A percentile compares a stretch with the other conserved stretches of the same genome.
Evolutionary conservation across 1,284 basidiomycete genomes (phyloP).

Genomic region (Marasmius oreades): DNA sequence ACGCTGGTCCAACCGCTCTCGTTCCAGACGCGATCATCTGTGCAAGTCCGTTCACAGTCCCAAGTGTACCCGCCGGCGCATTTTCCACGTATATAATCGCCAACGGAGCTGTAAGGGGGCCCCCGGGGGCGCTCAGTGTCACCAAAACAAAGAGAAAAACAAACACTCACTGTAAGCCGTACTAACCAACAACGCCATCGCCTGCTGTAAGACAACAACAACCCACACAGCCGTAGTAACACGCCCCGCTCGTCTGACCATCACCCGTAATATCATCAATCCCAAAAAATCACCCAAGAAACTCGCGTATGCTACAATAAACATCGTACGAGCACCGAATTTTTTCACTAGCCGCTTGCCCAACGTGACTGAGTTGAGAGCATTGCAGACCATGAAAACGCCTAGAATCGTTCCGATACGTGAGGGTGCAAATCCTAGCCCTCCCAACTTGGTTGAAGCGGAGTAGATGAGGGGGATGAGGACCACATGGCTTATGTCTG

Average conservation of each 20-base stretch:
- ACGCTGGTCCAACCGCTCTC: constrained; percentile 10
- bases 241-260: background rate
- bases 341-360: background rate
- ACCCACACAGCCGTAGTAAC: background rate
- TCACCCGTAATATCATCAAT: background rate
- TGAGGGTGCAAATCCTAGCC: constrained; percentile 17
- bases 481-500: constrained; percentile 28
- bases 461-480: constrained; percentile 22
- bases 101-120: background rate
- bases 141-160: background rate
- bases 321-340: constrained; percentile 2
- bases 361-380: constrained; percentile 1
- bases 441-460: constrained; percentile 15
- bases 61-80: constrained; percentile 15
- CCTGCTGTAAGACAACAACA: background rate
- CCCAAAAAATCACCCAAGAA: background rate
- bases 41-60: constrained; percentile 19
- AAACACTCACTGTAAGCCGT: constrained; percentile 6
- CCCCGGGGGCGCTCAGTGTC: no score
- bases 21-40: constrained; percentile 18
- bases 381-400: constrained; percentile 26
- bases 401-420: constrained; percentile 19
- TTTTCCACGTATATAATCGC: constrained; percentile 6
- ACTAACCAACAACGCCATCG: background rate
- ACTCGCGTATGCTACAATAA: background rate